Evolutionary conservation across 192 early-diverging fungal genomes (phyloP).

Genomic region (Allomyces arbusculus): DNA sequence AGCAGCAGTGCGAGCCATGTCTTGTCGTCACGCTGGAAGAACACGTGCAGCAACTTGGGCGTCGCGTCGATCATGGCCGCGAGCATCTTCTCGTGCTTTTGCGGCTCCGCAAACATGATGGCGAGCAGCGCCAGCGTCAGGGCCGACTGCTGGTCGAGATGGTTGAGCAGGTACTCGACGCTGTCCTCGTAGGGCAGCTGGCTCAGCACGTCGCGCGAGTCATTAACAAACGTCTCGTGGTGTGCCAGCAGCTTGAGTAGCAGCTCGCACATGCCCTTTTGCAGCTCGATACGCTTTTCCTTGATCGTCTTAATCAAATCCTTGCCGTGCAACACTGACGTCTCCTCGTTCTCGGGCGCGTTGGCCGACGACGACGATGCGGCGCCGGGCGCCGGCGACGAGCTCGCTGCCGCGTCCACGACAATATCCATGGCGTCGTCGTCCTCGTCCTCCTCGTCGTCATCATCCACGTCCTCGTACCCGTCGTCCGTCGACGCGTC

Average conservation of each 20-base stretch:
- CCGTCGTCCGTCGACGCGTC: constrained; percentile 4
- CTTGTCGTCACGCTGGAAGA: background rate
- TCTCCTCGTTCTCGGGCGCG: constrained; percentile 11
- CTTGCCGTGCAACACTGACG: constrained; percentile 8
- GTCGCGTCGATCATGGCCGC: background rate
- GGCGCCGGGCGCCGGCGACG: constrained; percentile 3
- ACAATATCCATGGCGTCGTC: constrained; percentile 13
- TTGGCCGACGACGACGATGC: constrained; percentile 14
- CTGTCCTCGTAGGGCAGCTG: background rate
- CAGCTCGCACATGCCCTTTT: constrained; percentile 5
- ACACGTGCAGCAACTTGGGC: background rate
- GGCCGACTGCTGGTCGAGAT: background rate
- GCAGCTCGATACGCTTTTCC: constrained; percentile 16
- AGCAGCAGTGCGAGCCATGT: background rate
- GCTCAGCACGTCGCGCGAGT: background rate
- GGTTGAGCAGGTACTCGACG: background rate
- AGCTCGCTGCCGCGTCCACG: constrained; percentile 6
- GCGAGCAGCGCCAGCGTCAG: background rate
- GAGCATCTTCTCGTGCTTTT: background rate
- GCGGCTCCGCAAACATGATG: background rate
- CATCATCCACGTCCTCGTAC: constrained; percentile 6
- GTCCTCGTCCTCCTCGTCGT: constrained; percentile 13
- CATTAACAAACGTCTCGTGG: constrained; percentile 6
- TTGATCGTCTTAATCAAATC: constrained; percentile 26
- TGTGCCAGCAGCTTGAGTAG: constrained; percentile 14